Conservation (phyloP, 1,284 basidiomycete genomes). For the Mycosarcoma mackinlayi region DNA sequence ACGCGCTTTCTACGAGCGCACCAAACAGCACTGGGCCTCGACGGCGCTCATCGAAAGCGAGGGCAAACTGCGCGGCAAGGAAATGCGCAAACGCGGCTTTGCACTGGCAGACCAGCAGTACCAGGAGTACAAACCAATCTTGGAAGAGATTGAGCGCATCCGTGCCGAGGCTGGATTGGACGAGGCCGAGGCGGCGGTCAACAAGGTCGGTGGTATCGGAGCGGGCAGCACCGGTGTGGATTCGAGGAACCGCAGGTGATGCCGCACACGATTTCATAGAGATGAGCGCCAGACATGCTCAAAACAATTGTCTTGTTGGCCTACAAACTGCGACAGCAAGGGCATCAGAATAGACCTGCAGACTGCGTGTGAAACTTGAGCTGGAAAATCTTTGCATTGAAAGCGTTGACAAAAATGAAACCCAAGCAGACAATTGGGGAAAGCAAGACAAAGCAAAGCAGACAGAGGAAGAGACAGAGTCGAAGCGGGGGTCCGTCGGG, state of each 20-base stretch:
- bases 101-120: slow-evolving; percentile 61
- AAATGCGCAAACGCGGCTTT: slow-evolving; percentile 77
- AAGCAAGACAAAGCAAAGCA: too few relatives aligned
- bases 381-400: too few relatives aligned
- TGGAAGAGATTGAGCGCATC: slow-evolving; percentile 78
- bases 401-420: too few relatives aligned
- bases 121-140: slow-evolving; percentile 64
- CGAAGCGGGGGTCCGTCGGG: too few relatives aligned
- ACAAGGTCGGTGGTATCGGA: slow-evolving; percentile 45
- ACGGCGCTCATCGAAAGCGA: slow-evolving; percentile 73
- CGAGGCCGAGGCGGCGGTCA: slow-evolving; percentile 75
- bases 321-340: background rate
- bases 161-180: slow-evolving; percentile 86
- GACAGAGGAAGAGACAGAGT: too few relatives aligned
- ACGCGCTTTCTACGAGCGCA: slow-evolving; percentile 84
- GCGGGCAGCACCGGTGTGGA: slow-evolving; percentile 46
- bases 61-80: slow-evolving; percentile 80
- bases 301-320: background rate
- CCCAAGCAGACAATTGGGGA: too few relatives aligned
- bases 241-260: slow-evolving; percentile 48
- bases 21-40: slow-evolving; percentile 77
- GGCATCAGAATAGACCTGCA: too few relatives aligned
- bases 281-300: background rate
- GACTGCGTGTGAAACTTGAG: too few relatives aligned
- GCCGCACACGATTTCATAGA: too few relatives aligned